Base-by-base conservation (phyloP, 2,329 filamentous ascomycete species). In the Dothiorella sarmentorum region DNA sequence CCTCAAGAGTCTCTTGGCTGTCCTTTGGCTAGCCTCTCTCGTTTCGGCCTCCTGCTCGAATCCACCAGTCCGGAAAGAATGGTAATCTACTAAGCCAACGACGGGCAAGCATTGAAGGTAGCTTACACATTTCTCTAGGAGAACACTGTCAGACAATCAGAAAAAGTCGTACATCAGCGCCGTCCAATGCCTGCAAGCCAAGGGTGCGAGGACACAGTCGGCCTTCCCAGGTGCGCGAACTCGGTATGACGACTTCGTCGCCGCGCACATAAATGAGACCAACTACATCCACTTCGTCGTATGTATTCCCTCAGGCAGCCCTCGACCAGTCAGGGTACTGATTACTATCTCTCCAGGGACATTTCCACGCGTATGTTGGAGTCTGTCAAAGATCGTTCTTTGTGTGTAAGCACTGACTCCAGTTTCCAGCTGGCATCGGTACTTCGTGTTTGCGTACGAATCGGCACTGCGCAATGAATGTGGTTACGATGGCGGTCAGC, bases 181-280 rank as follows among this genome's bases (percentile, higher is more conserved):
- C 6, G 71, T 74, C 7, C 63, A 71, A 27, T 74, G 72, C 55
- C 58, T 74, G 2, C 63, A 66, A n/a, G 60, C 61, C 15, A 70
- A 69, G 63, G 63, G 65, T 11, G 56, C 65, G 7, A 68, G 67
- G 33, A 72, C 68, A 1, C 66, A 67, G 7, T 61, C 64, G 1
- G 60, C 60, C 4, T 45, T 68, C 13, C 62, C 67, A 4, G 71
- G 71, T 43, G 70, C 65, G 2, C 68, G 66, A 35, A 69, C 66
- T 31, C 66, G 72, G 9, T 72, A 70, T 49, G 72, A 74, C 60
- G 71, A 73, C 56, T 73, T 70, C 55, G 69, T 72, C 1, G 70
- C 66, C 10, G 68, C 66, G 13, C 70, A 73, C 56, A 69, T 72
- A 62, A 68, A 69, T 37, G 66, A 71, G 44, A 49, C 56, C 4